A percentile compares a stretch with the other conserved stretches of the same genome.
Conservation (phyloP, 2,329 filamentous ascomycete genomes). For the Pseudogymnoascus sp. region DNA sequence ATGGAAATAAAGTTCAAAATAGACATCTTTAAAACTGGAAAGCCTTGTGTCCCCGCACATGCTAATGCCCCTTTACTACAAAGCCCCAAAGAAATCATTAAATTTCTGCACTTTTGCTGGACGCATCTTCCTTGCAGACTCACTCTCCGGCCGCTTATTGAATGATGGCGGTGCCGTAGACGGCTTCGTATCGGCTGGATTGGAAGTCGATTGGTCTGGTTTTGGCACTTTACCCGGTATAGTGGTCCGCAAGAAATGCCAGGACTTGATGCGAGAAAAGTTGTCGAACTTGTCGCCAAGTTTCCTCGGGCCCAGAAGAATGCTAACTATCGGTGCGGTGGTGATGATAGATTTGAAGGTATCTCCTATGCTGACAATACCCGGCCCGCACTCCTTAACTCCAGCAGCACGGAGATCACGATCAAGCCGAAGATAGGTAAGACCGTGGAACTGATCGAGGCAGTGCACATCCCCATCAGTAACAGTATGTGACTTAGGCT, state of each 20-base stretch:
- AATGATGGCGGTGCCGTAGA: not conserved
- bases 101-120: not conserved
- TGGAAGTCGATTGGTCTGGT: not conserved
- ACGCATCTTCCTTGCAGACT: not conserved
- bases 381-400: not conserved
- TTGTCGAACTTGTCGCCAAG: not conserved
- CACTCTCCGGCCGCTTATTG: not conserved
- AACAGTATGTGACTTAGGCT: not conserved
- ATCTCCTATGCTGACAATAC: not conserved
- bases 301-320: not conserved
- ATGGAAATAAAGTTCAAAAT: not conserved
- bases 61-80: not conserved
- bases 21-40: not conserved
- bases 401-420: not conserved
- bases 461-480: not conserved
- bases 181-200: not conserved
- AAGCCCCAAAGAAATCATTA: not conserved
- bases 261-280: not conserved
- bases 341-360: not conserved
- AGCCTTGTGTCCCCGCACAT: not conserved
- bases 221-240: not conserved
- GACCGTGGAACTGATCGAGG: not conserved
- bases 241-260: not conserved
- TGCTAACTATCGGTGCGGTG: not conserved
- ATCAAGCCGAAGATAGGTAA: slow-evolving; percentile 4